Conservation (phyloP, 2,329 filamentous ascomycete genomes). For the Ophiostoma ips region DNA sequence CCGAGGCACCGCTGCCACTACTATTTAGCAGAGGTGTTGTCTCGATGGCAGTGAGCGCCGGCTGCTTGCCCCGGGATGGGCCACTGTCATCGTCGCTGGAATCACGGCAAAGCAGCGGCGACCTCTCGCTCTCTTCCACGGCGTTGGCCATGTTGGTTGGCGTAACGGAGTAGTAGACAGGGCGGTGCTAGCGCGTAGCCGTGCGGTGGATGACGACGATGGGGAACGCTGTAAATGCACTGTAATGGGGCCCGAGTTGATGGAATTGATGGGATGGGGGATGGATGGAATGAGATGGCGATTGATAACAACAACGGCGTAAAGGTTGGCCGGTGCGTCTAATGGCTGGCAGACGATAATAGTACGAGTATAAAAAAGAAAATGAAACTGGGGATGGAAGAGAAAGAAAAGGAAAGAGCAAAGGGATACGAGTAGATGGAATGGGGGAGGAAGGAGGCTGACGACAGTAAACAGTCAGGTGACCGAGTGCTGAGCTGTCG, state of each 20-base stretch:
- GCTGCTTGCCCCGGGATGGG: neutral
- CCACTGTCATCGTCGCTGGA: constrained; percentile 6
- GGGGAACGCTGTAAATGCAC: neutral
- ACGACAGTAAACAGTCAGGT: neutral
- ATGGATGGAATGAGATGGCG: neutral
- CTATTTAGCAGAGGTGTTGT: constrained; percentile 38
- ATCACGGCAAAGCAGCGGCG: constrained; percentile 27
- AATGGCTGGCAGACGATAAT: no score
- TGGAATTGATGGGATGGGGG: neutral
- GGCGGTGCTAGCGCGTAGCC: neutral
- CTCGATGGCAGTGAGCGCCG: constrained; percentile 21
- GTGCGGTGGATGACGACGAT: neutral
- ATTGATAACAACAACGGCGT: no score
- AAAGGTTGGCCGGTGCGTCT: no score
- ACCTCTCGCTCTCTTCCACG: constrained; percentile 27
- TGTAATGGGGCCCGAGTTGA: neutral
- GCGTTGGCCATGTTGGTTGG: constrained; percentile 25
- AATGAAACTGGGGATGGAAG: neutral
- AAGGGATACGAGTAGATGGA: neutral
- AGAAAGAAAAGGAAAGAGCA: neutral
- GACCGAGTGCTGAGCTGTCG: neutral
- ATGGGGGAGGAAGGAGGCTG: neutral
- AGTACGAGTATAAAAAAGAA: neutral
- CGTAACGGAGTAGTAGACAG: neutral
- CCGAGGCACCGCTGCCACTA: neutral